phyloP scores from a whole-genome alignment of 1,284 basidiomycete genomes.

The Marasmius oreades region DNA sequence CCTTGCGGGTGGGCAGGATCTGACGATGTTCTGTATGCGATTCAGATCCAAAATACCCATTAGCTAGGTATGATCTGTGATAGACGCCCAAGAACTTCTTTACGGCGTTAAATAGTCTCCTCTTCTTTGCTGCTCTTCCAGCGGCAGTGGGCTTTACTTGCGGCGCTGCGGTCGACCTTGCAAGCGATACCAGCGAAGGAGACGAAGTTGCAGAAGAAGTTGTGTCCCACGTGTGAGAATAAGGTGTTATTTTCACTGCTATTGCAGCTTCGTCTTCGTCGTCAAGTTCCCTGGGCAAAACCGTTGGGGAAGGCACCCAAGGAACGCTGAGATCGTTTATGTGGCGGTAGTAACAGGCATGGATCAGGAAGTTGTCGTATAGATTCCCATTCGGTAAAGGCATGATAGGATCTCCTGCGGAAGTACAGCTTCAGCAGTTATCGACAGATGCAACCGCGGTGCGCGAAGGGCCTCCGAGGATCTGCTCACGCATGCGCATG shows the following conservation, averaged over 20 bases:
- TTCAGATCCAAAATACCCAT: background rate
- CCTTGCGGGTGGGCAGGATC: background rate
- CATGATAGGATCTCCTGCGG: background rate
- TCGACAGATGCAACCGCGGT: no score
- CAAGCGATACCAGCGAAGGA: background rate
- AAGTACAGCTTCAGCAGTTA: no score
- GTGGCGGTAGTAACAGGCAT: slow-evolving; percentile 18
- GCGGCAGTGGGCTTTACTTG: no score
- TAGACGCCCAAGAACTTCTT: no score
- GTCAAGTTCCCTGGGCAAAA: slow-evolving; percentile 11
- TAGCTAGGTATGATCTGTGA: no score
- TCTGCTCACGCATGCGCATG: no score
- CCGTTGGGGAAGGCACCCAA: slow-evolving; percentile 23
- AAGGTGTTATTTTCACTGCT: background rate
- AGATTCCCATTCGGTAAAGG: slow-evolving; percentile 1
- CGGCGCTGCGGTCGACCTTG: background rate
- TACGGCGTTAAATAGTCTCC: no score
- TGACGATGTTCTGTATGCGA: background rate
- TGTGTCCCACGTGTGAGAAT: background rate
- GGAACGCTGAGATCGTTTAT: slow-evolving; percentile 21
- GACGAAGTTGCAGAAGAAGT: background rate
- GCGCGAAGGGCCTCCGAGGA: no score
- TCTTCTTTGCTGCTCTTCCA: no score
- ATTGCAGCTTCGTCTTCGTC: background rate
- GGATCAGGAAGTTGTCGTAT: background rate